Conservation (phyloP, 2,329 filamentous ascomycete genomes). For the Fusarium guadeloupense region DNA sequence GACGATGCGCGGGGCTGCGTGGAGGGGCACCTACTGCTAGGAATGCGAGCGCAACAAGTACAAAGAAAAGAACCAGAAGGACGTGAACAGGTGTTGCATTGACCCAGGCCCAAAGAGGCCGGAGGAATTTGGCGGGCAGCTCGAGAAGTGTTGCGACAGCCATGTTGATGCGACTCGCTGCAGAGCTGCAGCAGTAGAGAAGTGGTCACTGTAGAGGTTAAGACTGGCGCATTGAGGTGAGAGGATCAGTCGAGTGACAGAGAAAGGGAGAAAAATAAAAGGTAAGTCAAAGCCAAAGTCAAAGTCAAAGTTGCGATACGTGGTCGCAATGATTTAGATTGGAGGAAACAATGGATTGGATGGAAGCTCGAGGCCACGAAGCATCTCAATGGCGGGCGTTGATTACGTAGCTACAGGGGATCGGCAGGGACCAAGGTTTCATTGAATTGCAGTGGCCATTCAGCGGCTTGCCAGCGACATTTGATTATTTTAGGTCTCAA, state of each 20-base stretch:
- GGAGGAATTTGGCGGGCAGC: slow-evolving; percentile 48
- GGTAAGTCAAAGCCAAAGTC: neutral
- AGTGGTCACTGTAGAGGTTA: neutral
- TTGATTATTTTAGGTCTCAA: neutral
- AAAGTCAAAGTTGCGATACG: slow-evolving; percentile 8
- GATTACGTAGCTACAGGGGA: slow-evolving; percentile 34
- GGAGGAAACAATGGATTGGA: neutral
- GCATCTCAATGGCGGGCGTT: slow-evolving; percentile 28
- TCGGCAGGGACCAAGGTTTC: slow-evolving; percentile 25
- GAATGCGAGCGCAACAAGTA: slow-evolving; percentile 48
- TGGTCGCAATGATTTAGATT: slow-evolving; percentile 3
- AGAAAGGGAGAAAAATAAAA: neutral
- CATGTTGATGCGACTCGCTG: slow-evolving; percentile 25
- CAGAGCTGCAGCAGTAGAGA: slow-evolving; percentile 11
- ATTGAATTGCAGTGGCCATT: slow-evolving; percentile 7
- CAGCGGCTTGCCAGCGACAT: slow-evolving; percentile 4
- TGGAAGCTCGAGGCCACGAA: slow-evolving; percentile 27
- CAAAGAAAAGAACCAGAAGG: slow-evolving; percentile 49
- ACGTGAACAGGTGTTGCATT: slow-evolving; percentile 53
- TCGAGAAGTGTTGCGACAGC: slow-evolving; percentile 37
- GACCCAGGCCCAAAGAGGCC: slow-evolving; percentile 49
- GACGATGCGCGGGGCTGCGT: neutral
- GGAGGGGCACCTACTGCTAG: slow-evolving; percentile 48
- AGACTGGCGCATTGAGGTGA: slow-evolving; percentile 3
- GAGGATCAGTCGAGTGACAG: neutral